These are phyloP conservation scores for Castanea mollissima DNA, from an alignment of 306 rosid species.

Conservation along the genomic window DNA sequence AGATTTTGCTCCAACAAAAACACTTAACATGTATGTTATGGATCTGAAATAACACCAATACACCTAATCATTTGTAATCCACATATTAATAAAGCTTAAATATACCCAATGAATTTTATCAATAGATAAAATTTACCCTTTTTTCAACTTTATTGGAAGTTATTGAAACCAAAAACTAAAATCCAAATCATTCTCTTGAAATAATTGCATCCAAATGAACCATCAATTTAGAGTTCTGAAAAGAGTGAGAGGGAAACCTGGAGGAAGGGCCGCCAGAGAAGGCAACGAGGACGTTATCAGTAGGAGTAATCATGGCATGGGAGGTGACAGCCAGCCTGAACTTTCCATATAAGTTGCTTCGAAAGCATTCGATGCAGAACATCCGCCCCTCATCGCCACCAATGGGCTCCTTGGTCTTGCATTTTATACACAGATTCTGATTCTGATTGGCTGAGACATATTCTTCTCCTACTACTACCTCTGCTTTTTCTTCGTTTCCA, in stretches of 20 bases:
- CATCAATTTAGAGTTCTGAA: neutral
- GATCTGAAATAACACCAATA: too few species aligned
- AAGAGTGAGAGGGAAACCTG: slow-evolving; percentile 40
- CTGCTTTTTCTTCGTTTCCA: slow-evolving; percentile 42
- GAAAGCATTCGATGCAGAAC: slow-evolving; percentile 76
- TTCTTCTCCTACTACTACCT: neutral
- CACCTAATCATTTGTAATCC: too few species aligned
- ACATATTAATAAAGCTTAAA: too few species aligned
- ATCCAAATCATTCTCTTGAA: neutral
- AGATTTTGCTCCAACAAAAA: too few species aligned
- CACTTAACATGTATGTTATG: too few species aligned
- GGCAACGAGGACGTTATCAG: slow-evolving; percentile 85
- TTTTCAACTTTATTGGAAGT: too few species aligned
- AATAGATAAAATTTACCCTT: too few species aligned
- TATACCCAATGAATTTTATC: too few species aligned
- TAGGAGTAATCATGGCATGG: slow-evolving; percentile 82
- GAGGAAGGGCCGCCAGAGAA: slow-evolving; percentile 96
- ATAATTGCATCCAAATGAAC: neutral
- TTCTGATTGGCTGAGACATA: slow-evolving; percentile 8
- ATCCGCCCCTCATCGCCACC: slow-evolving; percentile 57
- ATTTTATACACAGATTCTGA: slow-evolving; percentile 57
- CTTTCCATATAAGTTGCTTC: slow-evolving; percentile 67
- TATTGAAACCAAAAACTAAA: neutral
- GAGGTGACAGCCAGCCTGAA: slow-evolving; percentile 78
- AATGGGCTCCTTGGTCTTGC: slow-evolving; percentile 67